Conservation (phyloP, 2,329 filamentous ascomycete species). For the Penicillium italicum region DNA sequence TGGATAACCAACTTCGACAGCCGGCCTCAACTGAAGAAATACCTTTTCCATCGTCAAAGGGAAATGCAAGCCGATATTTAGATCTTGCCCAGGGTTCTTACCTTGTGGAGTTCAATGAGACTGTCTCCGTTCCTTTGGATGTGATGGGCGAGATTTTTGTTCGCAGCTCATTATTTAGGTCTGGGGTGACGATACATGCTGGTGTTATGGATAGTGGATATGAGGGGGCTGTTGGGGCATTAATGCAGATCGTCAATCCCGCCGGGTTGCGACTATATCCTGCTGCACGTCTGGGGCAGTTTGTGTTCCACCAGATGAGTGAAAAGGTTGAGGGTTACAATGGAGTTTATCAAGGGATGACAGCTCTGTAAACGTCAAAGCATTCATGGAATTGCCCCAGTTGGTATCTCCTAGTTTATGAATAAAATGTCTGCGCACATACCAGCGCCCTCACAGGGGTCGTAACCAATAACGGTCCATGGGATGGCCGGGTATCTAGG, state of each 20-base stretch:
- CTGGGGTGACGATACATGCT: conserved; percentile 36
- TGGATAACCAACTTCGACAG: conserved; percentile 29
- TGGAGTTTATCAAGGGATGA: conserved; percentile 36
- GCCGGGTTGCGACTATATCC: conserved; percentile 33
- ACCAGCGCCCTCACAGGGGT: neutral
- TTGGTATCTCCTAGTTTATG: no score
- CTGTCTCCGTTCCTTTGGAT: conserved; percentile 37
- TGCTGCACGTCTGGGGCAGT: conserved; percentile 40
- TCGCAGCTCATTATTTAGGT: conserved; percentile 42
- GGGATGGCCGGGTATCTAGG: neutral
- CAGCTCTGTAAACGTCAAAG: neutral
- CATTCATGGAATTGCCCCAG: no score
- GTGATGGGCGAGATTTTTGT: conserved; percentile 41
- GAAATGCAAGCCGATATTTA: conserved; percentile 11
- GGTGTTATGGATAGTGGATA: conserved; percentile 46
- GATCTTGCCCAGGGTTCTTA: conserved; percentile 34
- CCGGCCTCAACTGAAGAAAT: conserved; percentile 21
- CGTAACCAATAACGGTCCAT: neutral
- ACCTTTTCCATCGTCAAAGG: conserved; percentile 4
- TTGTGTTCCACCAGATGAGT: conserved; percentile 40
- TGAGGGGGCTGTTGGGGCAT: conserved; percentile 39
- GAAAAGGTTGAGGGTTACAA: conserved; percentile 38
- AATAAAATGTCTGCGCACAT: no score
- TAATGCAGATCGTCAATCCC: conserved; percentile 39
- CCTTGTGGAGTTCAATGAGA: conserved; percentile 38